These are phyloP conservation scores for Neurospora tetraspora DNA, from an alignment of 495 filamentous ascomycete genomes.

Conservation along the genomic window DNA sequence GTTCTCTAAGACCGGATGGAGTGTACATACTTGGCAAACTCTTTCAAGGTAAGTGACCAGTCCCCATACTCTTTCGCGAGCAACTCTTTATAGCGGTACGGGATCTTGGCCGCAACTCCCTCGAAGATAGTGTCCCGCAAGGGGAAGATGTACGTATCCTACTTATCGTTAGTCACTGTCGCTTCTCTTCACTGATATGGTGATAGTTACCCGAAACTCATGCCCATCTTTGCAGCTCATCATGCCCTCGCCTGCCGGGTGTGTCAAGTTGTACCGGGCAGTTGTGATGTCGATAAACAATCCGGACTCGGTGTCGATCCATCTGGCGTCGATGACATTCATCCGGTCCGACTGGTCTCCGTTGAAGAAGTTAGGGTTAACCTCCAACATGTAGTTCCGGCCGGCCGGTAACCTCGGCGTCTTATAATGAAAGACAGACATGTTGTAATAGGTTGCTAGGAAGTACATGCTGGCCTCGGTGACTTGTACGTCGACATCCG, in stretches of 20 bases:
- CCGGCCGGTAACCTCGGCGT: conserved; percentile 29
- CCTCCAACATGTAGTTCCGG: conserved; percentile 55
- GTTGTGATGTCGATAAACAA: conserved; percentile 67
- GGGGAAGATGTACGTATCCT: conserved; percentile 32
- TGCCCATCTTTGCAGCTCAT: conserved; percentile 34
- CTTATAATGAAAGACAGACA: conserved; percentile 48
- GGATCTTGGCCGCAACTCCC: conserved; percentile 49
- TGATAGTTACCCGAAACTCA: conserved; percentile 25
- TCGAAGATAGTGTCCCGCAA: conserved; percentile 47
- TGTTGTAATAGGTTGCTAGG: conserved; percentile 55
- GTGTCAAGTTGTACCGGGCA: conserved; percentile 17
- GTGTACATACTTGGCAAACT: conserved; percentile 43
- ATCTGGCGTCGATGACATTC: conserved; percentile 68
- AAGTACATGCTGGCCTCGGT: conserved; percentile 54
- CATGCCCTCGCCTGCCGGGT: conserved; percentile 24
- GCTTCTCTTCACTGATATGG: background rate
- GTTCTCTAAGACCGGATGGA: background rate
- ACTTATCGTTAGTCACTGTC: background rate
- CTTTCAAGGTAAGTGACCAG: conserved; percentile 39
- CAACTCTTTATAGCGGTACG: conserved; percentile 51
- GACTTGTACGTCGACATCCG: conserved; percentile 64
- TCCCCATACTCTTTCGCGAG: conserved; percentile 49
- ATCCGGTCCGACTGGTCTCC: conserved; percentile 48
- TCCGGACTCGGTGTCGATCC: conserved; percentile 61
- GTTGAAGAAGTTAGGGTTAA: conserved; percentile 56